Evolutionary conservation across 177 flowering plant genomes (phyloP), one percentile per base, ranked within the genome.

Genomic region (Telopea speciosissima): DNA sequence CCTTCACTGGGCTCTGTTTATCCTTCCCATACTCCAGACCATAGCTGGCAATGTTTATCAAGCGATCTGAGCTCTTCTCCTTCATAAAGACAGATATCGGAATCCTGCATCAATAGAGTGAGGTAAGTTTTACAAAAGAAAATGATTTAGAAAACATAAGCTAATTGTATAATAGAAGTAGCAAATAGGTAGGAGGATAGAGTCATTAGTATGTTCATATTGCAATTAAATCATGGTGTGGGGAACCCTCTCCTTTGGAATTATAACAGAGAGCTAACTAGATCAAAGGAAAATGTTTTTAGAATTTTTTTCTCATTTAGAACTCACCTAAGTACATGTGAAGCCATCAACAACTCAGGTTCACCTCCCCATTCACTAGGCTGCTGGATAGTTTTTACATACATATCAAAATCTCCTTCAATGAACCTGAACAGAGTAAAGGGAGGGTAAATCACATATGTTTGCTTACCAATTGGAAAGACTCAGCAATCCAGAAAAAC

Each of bases 341-440:
- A 86, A 78, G 95, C 90, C 95, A 90, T 90, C 68, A 87, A 71
- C 69, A 92, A 67, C 84, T 92, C 97, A 9, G 93, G 93, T 76
- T 92, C 97, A 70, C 97, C 95, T 67, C 95, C 97, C 95, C 97
- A 92, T 11, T 82, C 85, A 77, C 75, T 80, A 44, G 93, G 95
- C 59, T 83, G 78, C 68, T 85, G 87, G 67, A 91, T 86, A 63
- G 79, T 84, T 76, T 87, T 79, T 45, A 90, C 84, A 79, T 91
- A 91, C 0, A 76, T 74, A 70, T 92, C 95, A 79, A 88, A 90
- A 74, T 92, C 90, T 67, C 83, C 97, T 71, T 87, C 97, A 65
- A 91, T 86, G 73, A 81, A 85, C 90, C 94, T 91, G 75, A 28
- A 59, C 1, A 52, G 28, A 77, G 33, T 5, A 62, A 66, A 3